Evolutionary conservation across 371 early-diverging fungal species (phyloP).

Genomic region (Conidiobolus coronatus): DNA sequence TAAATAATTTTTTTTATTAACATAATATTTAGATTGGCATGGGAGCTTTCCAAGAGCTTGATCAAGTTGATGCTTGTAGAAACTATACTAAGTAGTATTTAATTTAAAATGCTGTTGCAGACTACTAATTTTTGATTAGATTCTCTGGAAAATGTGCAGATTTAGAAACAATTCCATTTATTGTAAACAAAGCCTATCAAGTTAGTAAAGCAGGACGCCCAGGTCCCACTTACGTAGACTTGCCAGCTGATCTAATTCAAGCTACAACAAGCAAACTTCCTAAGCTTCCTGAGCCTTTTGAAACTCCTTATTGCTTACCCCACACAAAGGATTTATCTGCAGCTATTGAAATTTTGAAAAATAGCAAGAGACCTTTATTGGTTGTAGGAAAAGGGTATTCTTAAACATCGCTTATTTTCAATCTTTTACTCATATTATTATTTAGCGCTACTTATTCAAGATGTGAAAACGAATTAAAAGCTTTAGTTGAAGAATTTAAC

Average conservation of each 20-base stretch:
- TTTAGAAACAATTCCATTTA: slow-evolving; percentile 23
- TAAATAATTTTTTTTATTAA: no score
- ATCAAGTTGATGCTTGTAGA: slow-evolving; percentile 38
- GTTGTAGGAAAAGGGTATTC: slow-evolving; percentile 52
- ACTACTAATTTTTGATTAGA: slow-evolving; percentile 1
- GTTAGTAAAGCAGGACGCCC: slow-evolving; percentile 33
- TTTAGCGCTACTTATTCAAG: slow-evolving; percentile 34
- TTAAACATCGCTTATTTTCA: not conserved
- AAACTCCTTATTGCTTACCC: slow-evolving; percentile 20
- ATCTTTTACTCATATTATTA: not conserved
- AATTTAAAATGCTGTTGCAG: not conserved
- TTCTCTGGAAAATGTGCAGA: slow-evolving; percentile 26
- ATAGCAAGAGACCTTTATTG: slow-evolving; percentile 35
- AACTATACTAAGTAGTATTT: slow-evolving; percentile 29
- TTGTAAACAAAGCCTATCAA: slow-evolving; percentile 31
- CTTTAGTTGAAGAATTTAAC: slow-evolving; percentile 23
- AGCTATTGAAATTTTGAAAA: slow-evolving; percentile 12
- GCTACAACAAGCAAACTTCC: slow-evolving; percentile 10
- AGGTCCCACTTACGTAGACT: slow-evolving; percentile 45
- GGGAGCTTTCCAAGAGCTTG: slow-evolving; percentile 60
- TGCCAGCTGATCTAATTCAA: slow-evolving; percentile 52
- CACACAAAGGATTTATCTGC: slow-evolving; percentile 12
- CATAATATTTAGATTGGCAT: slow-evolving; percentile 22
- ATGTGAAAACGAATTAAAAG: slow-evolving; percentile 29
- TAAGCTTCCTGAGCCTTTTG: slow-evolving; percentile 8